Base-by-base conservation (phyloP, 306 rosid species). In the Senna siamea region DNA sequence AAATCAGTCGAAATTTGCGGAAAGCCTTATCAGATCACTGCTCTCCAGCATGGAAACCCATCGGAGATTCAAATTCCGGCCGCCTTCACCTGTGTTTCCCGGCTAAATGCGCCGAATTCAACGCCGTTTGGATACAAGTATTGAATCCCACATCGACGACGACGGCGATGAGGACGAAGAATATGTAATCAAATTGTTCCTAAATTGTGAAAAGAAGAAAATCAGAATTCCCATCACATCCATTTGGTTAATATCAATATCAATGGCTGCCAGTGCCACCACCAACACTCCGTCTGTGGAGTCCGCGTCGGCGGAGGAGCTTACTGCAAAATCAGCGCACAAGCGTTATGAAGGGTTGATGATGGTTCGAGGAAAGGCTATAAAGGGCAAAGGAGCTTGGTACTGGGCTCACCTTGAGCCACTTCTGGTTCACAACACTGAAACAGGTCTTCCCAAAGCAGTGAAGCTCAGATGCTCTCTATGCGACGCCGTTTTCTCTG, bases 351-450 rank as follows among this genome's bases (percentile, higher is more conserved):
- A 93, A 70, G 93, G 98, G 8, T 58, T 93, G 48, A 73, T 89
- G 5, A 86, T 76, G 91, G 98, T 93, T 48, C 89, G 98, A 35
- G 89, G 79, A 41, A 93, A 93, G 63, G 98, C 98, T 6, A 81
- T 93, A 69, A 93, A 89, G 74, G 98, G 98, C 0, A 93, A 93
- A 81, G 98, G 98, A 2, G 98, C 98, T 18, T 93, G 98, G 98
- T 93, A 93, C 69, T 93, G 98, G 98, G 73, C 82, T 3, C 98
- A 91, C 85, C 67, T 93, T 14, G 97, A 93, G 70, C 98, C 98
- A 43, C 41, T 93, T 11, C 76, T 93, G 32, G 80, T 87, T 50
- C 92, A 79, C 34, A 83, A 87, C 85, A 15, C 84, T 43, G 98
- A 93, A 46, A 89, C 93, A 2, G 97, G 96, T 0, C 54, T 91